Evolutionary conservation across 371 early-diverging fungal species (phyloP), one percentile per base, ranked within the genome.

Genomic region (Mucor plumbeus): DNA sequence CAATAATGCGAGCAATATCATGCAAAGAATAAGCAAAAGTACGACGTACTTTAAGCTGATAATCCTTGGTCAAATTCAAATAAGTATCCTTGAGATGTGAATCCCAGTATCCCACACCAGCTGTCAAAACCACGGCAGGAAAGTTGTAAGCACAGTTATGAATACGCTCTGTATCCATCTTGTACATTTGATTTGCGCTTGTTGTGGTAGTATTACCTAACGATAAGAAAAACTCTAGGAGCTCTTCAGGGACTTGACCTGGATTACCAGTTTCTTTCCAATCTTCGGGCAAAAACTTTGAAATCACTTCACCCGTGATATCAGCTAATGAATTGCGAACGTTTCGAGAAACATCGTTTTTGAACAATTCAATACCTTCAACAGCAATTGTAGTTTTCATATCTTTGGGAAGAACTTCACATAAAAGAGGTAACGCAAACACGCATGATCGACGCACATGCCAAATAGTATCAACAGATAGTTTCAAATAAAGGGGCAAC

Each of bases 131-230:
- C 14, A 82, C 84, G 21, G 81, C 85, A 40, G 85, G 85, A 61
- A 82, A 85, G 35, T 78, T 85, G 57, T 79, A 83, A 31, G 85
- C 84, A 41, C 85, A 85, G 60, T 80, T 76, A 36, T 80, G 67
- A 15, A 81, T 74, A 8, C 79, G 78, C 44, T 82, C 83, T 4
- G 76, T 70, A 8, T 82, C 80, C 43, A 69, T 43, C 35, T 69
- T 78, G 48, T 69, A 76, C 64, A 80, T 66, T 58, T 79, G 77
- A 35, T 63, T 68, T n/a, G 63, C 31, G 34, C 71, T 73, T 15
- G 69, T 59, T 41, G 63, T 73, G 5, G 62, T 73, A 54, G 58
- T 77, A 6, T 76, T 67, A 0, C 80, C 78, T 1, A 82, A 59
- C 1, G 80, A 78, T 7, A 82, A 54, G 59, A 82, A 82, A 40